Evolutionary conservation across 2,329 filamentous ascomycete species (phyloP).

Genomic region (Pestalotiopsis sp.): DNA sequence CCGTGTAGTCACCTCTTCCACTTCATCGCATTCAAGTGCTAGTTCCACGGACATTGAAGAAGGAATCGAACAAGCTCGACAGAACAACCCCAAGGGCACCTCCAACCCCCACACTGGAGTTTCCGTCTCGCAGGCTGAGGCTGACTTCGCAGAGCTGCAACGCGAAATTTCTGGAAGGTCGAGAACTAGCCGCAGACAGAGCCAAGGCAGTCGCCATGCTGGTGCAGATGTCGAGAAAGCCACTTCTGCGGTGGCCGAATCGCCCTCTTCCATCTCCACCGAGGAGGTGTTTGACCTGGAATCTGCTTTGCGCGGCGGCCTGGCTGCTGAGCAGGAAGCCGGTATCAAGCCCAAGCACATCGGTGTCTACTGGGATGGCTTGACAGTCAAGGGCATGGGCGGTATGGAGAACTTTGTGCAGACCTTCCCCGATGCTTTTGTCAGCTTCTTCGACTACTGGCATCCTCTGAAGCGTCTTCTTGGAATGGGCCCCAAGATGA

Average conservation of each 20-base stretch:
- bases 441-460: conserved; percentile 76
- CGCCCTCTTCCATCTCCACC: conserved; percentile 45
- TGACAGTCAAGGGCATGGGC: conserved; percentile 77
- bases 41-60: conserved; percentile 36
- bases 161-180: conserved; percentile 62
- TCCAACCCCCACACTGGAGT: conserved; percentile 51
- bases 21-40: conserved; percentile 23
- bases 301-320: conserved; percentile 69
- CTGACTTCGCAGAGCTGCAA: conserved; percentile 71
- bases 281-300: conserved; percentile 76
- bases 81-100: conserved; percentile 52
- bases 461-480: conserved; percentile 66
- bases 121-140: conserved; percentile 68
- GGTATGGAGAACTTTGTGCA: conserved; percentile 72
- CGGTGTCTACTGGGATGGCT: conserved; percentile 76
- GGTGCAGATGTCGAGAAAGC: conserved; percentile 60
- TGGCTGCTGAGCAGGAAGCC: conserved; percentile 71
- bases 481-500: conserved; percentile 67
- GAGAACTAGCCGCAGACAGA: conserved; percentile 47
- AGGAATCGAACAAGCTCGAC: conserved; percentile 42
- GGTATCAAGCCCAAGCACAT: conserved; percentile 83
- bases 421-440: conserved; percentile 78
- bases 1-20: neutral
- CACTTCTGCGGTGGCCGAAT: conserved; percentile 37
- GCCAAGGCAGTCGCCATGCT: conserved; percentile 24